Evolutionary conservation across 257 asterid species (phyloP).

Genomic region (Datura wrightii): DNA sequence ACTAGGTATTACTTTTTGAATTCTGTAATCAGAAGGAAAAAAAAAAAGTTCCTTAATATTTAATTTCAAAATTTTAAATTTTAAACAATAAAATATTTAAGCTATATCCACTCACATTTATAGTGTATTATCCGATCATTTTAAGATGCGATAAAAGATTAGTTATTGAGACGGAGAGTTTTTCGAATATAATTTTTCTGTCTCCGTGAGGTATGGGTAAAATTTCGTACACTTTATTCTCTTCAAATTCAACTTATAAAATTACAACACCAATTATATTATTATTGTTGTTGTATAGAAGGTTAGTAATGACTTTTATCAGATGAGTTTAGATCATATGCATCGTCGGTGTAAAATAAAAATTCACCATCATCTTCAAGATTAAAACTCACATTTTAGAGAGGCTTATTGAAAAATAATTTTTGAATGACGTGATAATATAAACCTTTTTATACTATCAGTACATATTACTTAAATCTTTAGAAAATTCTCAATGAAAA

Average conservation of each 20-base stretch:
- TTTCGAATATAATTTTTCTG: background rate
- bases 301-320: background rate
- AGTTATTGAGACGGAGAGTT: background rate
- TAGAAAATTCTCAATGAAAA: no score
- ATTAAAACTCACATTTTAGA: background rate
- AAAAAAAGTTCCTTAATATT: background rate
- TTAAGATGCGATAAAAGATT: background rate
- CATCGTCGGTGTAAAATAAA: no score
- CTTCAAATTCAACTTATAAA: rapidly evolving
- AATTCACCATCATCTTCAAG: background rate
- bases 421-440: background rate
- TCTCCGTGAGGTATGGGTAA: background rate
- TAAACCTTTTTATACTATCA: background rate
- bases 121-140: background rate
- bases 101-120: background rate
- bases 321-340: background rate
- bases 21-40: background rate
- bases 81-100: background rate
- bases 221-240: background rate
- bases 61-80: background rate
- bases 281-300: no score
- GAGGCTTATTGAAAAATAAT: background rate
- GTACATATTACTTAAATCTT: no score
- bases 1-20: background rate
- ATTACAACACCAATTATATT: background rate